These are phyloP conservation scores for Colletotrichum higginsianum DNA, from an alignment of 2,329 filamentous ascomycete genomes.

Conservation along the genomic window DNA sequence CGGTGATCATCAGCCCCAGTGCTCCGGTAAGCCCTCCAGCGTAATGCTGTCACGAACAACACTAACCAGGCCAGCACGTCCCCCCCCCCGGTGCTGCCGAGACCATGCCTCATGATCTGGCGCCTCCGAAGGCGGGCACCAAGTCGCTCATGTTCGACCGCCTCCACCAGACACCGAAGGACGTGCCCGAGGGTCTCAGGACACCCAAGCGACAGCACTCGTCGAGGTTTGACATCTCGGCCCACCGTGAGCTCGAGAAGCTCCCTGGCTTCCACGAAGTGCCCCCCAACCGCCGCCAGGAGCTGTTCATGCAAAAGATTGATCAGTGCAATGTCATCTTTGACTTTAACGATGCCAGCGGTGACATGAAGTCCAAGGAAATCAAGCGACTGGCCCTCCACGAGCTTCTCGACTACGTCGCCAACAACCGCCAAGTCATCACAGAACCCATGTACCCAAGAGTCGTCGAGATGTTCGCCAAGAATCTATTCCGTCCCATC, in stretches of 20 bases:
- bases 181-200: conserved; percentile 93
- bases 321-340: conserved; percentile 99
- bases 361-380: conserved; percentile 99
- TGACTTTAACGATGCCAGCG: conserved; percentile 98
- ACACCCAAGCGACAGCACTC: conserved; percentile 98
- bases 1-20: conserved; percentile 95
- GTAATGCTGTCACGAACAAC: not conserved
- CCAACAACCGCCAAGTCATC: conserved; percentile 98
- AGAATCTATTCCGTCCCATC: conserved; percentile 97
- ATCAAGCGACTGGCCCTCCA: conserved; percentile 97
- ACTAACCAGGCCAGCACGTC: conserved; percentile 74
- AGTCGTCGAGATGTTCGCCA: conserved; percentile 99
- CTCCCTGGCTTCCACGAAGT: conserved; percentile 98
- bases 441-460: conserved; percentile 99
- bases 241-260: conserved; percentile 96
- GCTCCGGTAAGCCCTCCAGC: conserved; percentile 78
- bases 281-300: conserved; percentile 92
- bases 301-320: conserved; percentile 99
- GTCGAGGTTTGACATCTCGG: conserved; percentile 97
- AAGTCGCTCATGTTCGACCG: conserved; percentile 93
- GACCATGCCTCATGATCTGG: conserved; percentile 97
- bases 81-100: conserved; percentile 94
- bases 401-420: conserved; percentile 96
- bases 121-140: conserved; percentile 90
- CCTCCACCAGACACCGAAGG: conserved; percentile 93